Evolutionary conservation across 495 filamentous ascomycete genomes (phyloP), one percentile per base, ranked within the genome.

Genomic region (Coniosporium apollinis): DNA sequence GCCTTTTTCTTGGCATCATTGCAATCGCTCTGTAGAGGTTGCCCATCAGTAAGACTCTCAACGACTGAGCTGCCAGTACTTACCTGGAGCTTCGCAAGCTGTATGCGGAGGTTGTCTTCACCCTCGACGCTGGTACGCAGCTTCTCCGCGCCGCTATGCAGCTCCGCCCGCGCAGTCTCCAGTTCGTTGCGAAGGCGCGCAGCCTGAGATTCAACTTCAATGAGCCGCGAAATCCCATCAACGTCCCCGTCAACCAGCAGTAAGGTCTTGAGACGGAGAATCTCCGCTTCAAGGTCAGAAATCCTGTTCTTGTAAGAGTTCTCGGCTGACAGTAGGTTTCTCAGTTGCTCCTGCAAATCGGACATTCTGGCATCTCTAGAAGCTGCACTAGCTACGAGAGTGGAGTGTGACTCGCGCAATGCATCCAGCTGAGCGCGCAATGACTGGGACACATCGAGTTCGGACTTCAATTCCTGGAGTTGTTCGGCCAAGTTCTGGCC

Each of bases 261-360:
- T 18, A 7, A 7, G 9, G 7, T 31, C 29, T 31, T 10, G 9
- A 31, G 16, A 6, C 8, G 6, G 6, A 16, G 17, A 6, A 11
- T 16, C 16, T 10, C 29, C 15, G 29, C 29, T 16, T 31, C 29
- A 16, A 31, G 29, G 6, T 16, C 7, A 31, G 16, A 6, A 7
- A 31, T 7, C 15, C 17, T 31, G 9, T 31, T 7, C 9, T 18
- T 7, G 6, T 8, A 16, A 8, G 29, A 8, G 16, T 6, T 31
- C 15, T 31, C 29, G 6, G 8, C 43, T 18, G 21, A 10, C 28
- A 18, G 32, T 13, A 43, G 32, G 8, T 9, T 24, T 20, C 37
- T 6, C 24, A 47, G 22, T 3, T 22, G 28, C 3, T 37, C 8
- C 6, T 15, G 29, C 8, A 31, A 15, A 7, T 31, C 29, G 6